Evolutionary conservation across 148 eudicot species (phyloP).

Genomic region (Rhododendron mucronatum): DNA sequence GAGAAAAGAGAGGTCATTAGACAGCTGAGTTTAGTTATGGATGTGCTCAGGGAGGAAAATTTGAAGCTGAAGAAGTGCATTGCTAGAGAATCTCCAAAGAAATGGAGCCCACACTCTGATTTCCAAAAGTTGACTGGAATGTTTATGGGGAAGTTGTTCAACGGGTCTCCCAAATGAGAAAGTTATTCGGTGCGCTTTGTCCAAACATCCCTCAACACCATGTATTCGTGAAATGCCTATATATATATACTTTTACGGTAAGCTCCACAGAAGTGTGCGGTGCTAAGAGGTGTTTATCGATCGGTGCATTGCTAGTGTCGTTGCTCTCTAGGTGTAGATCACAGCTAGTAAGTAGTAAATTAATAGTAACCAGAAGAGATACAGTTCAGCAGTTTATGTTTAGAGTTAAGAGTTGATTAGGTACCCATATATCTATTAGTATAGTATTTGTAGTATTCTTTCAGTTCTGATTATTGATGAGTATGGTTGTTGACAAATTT

Average conservation of each 20-base stretch:
- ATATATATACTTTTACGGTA: neutral
- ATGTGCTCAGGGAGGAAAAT: slow-evolving; percentile 67
- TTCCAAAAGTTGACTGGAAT: slow-evolving; percentile 32
- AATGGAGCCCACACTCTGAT: slow-evolving; percentile 19
- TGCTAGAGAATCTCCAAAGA: slow-evolving; percentile 33
- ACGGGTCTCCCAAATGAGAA: slow-evolving; percentile 21
- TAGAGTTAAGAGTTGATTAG: neutral
- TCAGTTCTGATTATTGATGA: neutral
- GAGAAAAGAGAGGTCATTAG: slow-evolving; percentile 89
- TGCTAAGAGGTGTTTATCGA: neutral
- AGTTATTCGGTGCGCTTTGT: neutral
- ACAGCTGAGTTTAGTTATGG: slow-evolving; percentile 69
- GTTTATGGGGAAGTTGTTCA: slow-evolving; percentile 42
- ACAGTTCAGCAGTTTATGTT: neutral
- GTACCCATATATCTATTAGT: neutral
- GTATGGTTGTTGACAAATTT: neutral
- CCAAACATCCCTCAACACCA: neutral
- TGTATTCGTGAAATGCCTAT: neutral
- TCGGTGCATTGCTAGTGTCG: slow-evolving; percentile 4
- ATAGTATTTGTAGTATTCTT: neutral
- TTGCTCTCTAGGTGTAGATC: slow-evolving; percentile 27
- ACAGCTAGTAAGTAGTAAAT: neutral
- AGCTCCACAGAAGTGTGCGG: neutral
- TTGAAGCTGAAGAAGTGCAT: slow-evolving; percentile 35
- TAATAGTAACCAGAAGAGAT: neutral